Base-by-base conservation (phyloP, 108 stramenopile genomes). In the Cyclostephanos tholiformis region DNA sequence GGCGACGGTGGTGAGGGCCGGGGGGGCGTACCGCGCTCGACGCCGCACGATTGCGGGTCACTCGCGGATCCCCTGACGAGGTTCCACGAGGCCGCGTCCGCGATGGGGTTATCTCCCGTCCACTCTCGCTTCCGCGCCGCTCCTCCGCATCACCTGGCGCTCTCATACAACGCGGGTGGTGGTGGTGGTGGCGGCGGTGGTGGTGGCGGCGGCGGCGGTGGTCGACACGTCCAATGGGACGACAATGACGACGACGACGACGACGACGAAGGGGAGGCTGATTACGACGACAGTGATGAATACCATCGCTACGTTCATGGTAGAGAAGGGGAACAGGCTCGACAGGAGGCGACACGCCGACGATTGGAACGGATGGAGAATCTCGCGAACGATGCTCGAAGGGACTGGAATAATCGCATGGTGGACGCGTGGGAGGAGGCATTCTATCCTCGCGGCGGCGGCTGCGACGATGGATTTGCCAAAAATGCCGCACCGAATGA, bases 181-280 rank as follows among this genome's bases (percentile, higher is more conserved):
- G n/a, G n/a, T n/a, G n/a, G n/a, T n/a, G n/a, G n/a, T n/a, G n/a
- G n/a, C n/a, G n/a, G n/a, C n/a, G n/a, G n/a, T n/a, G n/a, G n/a
- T n/a, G n/a, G n/a, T n/a, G 0, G 6, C 7, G 72, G 83, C 46
- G 56, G 52, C 51, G 17, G 30, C 44, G 52, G 63, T 0, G 10
- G 41, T 52, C 3, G 51, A 72, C 65, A 19, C 63, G 30, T 43
- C 38, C 2, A 81, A 77, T 70, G 89, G 89, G n/a, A n/a, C n/a
- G n/a, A n/a, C n/a, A n/a, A n/a, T n/a, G 91, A 92, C 62, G 84
- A 86, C 35, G 67, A 76, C 10, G 86, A 80, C 9, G 84, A 87
- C 26, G 85, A 85, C 35, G 76, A 85, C 49, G 80, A 85, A 35
- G 85, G 84, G 23, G 84, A 85, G 13, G 87, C 77, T 43, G 82